These are phyloP conservation scores for Paramecium pentaurelia DNA, from an alignment of 73 alveolate species.

Conservation along the genomic window DNA sequence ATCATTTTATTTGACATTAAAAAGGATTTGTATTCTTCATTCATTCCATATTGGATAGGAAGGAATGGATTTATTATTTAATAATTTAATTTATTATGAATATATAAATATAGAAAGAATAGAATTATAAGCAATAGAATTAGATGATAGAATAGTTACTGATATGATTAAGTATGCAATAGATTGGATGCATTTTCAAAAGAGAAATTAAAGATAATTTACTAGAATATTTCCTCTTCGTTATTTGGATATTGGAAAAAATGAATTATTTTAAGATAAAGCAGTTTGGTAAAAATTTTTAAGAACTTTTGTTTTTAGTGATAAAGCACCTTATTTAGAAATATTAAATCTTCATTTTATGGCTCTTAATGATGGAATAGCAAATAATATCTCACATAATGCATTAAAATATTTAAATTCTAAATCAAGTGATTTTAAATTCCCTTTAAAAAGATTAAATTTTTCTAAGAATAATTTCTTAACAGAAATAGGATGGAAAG, in stretches of 20 bases:
- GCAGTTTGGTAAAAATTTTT: not conserved
- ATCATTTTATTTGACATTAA: not conserved
- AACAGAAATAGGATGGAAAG: conserved; percentile 12
- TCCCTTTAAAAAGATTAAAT: not conserved
- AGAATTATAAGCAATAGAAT: not conserved
- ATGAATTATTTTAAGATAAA: conserved; percentile 1
- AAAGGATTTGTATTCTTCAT: not conserved
- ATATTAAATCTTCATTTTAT: not conserved
- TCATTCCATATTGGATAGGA: not conserved
- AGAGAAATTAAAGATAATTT: not conserved
- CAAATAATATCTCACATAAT: not conserved
- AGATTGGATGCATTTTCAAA: not conserved
- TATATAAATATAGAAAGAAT: not conserved
- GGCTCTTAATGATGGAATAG: not conserved
- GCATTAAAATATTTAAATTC: not conserved
- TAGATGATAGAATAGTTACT: not conserved
- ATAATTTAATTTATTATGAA: not conserved
- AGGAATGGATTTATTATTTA: not conserved
- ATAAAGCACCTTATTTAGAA: not conserved
- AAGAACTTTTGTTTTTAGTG: conserved; percentile 2
- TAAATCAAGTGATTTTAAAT: not conserved
- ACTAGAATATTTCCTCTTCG: not conserved
- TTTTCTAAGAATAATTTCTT: not conserved
- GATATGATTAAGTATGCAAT: not conserved
- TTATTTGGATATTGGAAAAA: not conserved